Evolutionary conservation across 2,329 filamentous ascomycete species (phyloP).

Genomic region (Trichophyton verrucosum): DNA sequence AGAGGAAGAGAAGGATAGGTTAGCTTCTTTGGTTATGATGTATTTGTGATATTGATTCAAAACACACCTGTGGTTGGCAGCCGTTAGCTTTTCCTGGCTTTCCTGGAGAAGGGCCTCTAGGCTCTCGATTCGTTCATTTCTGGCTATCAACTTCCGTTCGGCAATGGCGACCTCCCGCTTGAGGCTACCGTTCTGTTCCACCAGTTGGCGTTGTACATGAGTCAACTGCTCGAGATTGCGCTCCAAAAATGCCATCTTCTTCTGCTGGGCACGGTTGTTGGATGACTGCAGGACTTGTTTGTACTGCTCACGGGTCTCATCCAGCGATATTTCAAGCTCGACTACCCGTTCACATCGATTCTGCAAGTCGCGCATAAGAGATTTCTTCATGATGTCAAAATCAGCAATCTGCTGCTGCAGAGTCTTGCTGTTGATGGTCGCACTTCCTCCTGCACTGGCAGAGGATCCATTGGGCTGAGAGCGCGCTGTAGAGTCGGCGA

Average conservation of each 20-base stretch:
- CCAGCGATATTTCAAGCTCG: conserved; percentile 92
- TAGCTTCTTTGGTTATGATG: conserved; percentile 7
- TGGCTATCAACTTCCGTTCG: conserved; percentile 88
- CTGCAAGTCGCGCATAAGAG: conserved; percentile 93
- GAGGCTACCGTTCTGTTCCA: conserved; percentile 90
- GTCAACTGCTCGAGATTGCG: conserved; percentile 96
- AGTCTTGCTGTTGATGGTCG: conserved; percentile 67
- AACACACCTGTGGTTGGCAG: conserved; percentile 89
- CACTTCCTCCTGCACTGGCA: conserved; percentile 47
- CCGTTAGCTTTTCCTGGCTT: conserved; percentile 94
- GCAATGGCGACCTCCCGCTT: conserved; percentile 99
- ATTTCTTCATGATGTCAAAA: conserved; percentile 99
- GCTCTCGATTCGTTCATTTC: conserved; percentile 93
- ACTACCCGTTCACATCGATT: conserved; percentile 97
- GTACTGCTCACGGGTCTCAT: conserved; percentile 96
- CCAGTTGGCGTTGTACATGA: conserved; percentile 90
- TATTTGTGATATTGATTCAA: neutral
- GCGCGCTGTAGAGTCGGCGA: conserved; percentile 37
- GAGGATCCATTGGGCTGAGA: conserved; percentile 43
- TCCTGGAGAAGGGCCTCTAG: conserved; percentile 86
- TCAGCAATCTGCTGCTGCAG: conserved; percentile 96
- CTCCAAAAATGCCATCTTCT: conserved; percentile 99
- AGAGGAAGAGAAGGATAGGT: neutral
- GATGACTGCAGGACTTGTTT: conserved; percentile 94
- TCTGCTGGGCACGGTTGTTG: conserved; percentile 97